phyloP scores from a whole-genome alignment of 2,329 filamentous ascomycete genomes.

The Aspergillus jensenii region DNA sequence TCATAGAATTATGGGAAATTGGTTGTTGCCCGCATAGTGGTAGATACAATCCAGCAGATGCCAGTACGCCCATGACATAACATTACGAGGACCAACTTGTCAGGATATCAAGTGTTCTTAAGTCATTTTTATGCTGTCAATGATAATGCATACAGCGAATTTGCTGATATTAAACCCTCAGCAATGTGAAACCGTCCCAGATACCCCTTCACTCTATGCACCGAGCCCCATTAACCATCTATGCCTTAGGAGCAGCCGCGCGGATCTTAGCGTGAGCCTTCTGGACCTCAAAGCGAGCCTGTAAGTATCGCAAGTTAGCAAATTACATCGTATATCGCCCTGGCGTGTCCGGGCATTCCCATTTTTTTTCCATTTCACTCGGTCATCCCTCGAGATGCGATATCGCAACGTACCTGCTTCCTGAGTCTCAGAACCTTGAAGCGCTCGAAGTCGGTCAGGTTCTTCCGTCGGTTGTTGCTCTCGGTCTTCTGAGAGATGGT shows the following conservation, averaged over 20 bases:
- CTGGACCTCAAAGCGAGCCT: conserved; percentile 91
- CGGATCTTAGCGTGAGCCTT: conserved; percentile 94
- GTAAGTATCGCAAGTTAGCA: conserved; percentile 22
- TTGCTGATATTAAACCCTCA: conserved; percentile 38
- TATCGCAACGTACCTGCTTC: conserved; percentile 76
- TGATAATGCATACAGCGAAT: conserved; percentile 42
- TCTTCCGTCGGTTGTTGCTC: conserved; percentile 81
- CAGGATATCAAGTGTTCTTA: conserved; percentile 42
- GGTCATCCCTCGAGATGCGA: not conserved
- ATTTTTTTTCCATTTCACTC: not conserved
- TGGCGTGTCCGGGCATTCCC: not conserved
- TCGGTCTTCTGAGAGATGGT: conserved; percentile 92
- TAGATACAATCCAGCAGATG: conserved; percentile 16
- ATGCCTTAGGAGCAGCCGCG: conserved; percentile 70
- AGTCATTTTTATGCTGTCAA: conserved; percentile 45
- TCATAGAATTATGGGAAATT: conserved; percentile 4
- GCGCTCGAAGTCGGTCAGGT: conserved; percentile 96
- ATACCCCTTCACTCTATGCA: conserved; percentile 45
- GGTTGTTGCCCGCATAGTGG: conserved; percentile 14
- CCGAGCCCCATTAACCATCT: conserved; percentile 41
- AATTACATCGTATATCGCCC: not conserved
- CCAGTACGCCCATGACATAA: conserved; percentile 16
- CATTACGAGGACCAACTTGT: conserved; percentile 21
- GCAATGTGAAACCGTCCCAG: conserved; percentile 40
- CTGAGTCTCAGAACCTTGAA: conserved; percentile 99